Conservation (phyloP, 139 green algal species). For the Picochlorum sp. region DNA sequence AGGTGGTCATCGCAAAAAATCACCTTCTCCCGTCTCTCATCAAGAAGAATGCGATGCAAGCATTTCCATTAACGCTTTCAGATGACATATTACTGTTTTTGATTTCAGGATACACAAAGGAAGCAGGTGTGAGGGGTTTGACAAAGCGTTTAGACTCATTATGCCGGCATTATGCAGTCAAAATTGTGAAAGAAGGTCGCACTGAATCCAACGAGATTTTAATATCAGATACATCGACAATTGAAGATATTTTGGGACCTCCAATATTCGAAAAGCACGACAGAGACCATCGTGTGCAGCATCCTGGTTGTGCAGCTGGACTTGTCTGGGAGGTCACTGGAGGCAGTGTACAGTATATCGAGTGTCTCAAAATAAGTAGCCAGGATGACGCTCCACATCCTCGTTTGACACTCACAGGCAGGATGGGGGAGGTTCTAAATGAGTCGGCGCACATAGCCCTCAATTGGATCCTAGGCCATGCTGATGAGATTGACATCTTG, state of each 20-base stretch:
- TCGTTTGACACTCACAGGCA: conserved; percentile 37
- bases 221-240: conserved; percentile 44
- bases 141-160: conserved; percentile 91
- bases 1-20: conserved; percentile 76
- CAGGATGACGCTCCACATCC: conserved; percentile 13
- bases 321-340: conserved; percentile 95
- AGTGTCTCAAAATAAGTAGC: conserved; percentile 53
- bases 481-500: neutral
- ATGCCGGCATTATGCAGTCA: conserved; percentile 85
- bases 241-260: conserved; percentile 62
- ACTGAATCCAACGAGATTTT: neutral
- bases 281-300: conserved; percentile 6
- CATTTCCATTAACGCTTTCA: conserved; percentile 42
- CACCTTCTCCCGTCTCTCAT: conserved; percentile 80
- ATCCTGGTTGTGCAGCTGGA: conserved; percentile 83
- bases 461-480: conserved; percentile 67
- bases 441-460: conserved; percentile 86
- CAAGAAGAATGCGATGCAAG: conserved; percentile 56
- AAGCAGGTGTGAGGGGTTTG: conserved; percentile 92
- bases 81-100: conserved; percentile 64
- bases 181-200: conserved; percentile 39
- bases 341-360: conserved; percentile 85
- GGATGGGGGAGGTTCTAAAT: conserved; percentile 93
- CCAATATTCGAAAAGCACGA: conserved; percentile 27
- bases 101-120: conserved; percentile 80